Evolutionary conservation across 2,329 filamentous ascomycete genomes (phyloP).

Genomic region (Keithomyces neogunnii): DNA sequence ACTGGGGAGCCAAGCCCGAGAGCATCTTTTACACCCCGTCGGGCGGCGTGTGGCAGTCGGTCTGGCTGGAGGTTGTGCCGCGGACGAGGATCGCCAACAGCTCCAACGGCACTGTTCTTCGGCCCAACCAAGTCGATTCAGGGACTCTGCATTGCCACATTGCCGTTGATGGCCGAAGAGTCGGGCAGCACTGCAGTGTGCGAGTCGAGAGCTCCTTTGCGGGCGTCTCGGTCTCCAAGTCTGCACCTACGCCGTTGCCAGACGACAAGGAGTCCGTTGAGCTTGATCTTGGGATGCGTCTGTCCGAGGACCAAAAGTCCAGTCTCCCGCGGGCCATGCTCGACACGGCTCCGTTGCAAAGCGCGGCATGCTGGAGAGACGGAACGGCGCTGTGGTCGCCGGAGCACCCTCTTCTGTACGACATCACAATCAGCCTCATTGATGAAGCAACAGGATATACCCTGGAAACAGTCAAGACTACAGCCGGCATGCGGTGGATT

Average conservation of each 20-base stretch:
- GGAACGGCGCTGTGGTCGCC: constrained; percentile 55
- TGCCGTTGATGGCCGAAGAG: constrained; percentile 38
- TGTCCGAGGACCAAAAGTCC: constrained; percentile 32
- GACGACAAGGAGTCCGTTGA: constrained; percentile 39
- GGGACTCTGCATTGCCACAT: constrained; percentile 43
- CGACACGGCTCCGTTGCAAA: constrained; percentile 23
- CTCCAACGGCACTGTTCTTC: constrained; percentile 48
- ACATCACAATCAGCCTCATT: constrained; percentile 43
- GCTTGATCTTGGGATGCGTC: constrained; percentile 39
- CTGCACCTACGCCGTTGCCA: constrained; percentile 32
- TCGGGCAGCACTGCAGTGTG: constrained; percentile 37
- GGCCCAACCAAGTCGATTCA: constrained; percentile 42
- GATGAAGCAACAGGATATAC: constrained; percentile 26
- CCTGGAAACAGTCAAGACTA: constrained; percentile 50
- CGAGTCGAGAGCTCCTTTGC: constrained; percentile 45
- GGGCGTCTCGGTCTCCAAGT: constrained; percentile 36
- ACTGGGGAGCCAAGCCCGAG: constrained; percentile 52
- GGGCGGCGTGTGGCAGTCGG: constrained; percentile 49
- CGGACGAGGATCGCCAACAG: constrained; percentile 42
- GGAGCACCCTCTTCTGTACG: constrained; percentile 48
- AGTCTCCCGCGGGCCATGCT: constrained; percentile 28
- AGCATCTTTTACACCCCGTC: constrained; percentile 52
- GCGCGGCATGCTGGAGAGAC: constrained; percentile 37
- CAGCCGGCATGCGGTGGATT: constrained; percentile 52
- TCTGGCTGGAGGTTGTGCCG: constrained; percentile 50